phyloP scores from a whole-genome alignment of 2,329 filamentous ascomycete genomes.

The Arthrobotrys entomopaga region DNA sequence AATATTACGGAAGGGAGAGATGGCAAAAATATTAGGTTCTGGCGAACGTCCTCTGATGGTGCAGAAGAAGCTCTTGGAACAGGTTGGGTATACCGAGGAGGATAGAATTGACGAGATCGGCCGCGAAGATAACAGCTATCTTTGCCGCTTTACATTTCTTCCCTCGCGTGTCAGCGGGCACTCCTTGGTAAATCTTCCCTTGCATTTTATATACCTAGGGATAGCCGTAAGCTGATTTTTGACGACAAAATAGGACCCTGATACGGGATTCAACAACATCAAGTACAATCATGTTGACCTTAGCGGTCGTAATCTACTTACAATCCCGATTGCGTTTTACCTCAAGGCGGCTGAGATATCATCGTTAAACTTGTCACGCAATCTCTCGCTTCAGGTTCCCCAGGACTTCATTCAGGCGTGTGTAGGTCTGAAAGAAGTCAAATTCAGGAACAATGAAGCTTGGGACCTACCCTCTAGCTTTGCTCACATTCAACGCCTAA shows the following conservation, averaged over 20 bases:
- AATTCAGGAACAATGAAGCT: slow-evolving; percentile 93
- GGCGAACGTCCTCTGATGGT: slow-evolving; percentile 86
- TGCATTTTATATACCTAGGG: neutral
- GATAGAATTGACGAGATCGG: slow-evolving; percentile 93
- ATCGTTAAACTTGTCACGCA: slow-evolving; percentile 90
- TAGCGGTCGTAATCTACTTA: slow-evolving; percentile 86
- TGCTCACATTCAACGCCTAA: slow-evolving; percentile 80
- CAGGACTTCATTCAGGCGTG: slow-evolving; percentile 97
- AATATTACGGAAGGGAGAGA: slow-evolving; percentile 90
- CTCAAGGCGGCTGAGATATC: slow-evolving; percentile 92
- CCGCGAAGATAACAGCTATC: slow-evolving; percentile 95
- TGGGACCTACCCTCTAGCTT: slow-evolving; percentile 85
- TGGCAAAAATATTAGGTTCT: slow-evolving; percentile 80
- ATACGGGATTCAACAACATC: slow-evolving; percentile 81
- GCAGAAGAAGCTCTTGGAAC: slow-evolving; percentile 88
- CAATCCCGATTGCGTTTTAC: slow-evolving; percentile 93
- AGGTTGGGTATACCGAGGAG: slow-evolving; percentile 86
- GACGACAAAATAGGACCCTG: slow-evolving; percentile 69
- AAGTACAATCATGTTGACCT: slow-evolving; percentile 96
- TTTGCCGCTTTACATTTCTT: slow-evolving; percentile 94
- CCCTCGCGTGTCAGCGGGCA: slow-evolving; percentile 86
- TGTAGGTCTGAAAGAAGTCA: slow-evolving; percentile 90
- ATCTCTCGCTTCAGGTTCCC: slow-evolving; percentile 89
- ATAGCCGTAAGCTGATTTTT: neutral
- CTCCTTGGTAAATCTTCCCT: slow-evolving; percentile 58